A percentile compares a stretch with the other conserved stretches of the same genome.
Evolutionary conservation across 2,329 filamentous ascomycete species (phyloP).

Genomic region (Daldinia eschscholtzii): DNA sequence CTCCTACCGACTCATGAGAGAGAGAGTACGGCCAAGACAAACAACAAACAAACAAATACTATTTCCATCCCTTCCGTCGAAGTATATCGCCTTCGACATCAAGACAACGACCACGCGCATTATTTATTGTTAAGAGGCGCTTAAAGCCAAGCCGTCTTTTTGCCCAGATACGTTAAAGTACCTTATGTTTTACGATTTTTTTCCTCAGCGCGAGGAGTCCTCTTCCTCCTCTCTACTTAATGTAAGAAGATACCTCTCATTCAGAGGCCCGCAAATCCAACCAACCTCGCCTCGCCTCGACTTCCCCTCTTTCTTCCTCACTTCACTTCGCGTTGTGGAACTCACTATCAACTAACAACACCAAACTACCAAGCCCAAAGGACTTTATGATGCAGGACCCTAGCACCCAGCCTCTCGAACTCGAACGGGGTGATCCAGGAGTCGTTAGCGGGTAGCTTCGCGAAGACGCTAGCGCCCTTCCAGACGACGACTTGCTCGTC

Average conservation of each 20-base stretch:
- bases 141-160: background rate
- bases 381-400: slow-evolving; percentile 87
- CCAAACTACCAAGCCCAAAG: slow-evolving; percentile 68
- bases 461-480: slow-evolving; percentile 98
- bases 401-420: slow-evolving; percentile 86
- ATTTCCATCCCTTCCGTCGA: background rate
- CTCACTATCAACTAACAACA: background rate
- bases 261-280: background rate
- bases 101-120: background rate
- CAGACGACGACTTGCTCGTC: slow-evolving; percentile 97
- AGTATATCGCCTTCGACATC: background rate
- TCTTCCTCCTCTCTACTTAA: too few relatives aligned
- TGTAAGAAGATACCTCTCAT: too few relatives aligned
- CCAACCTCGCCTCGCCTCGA: background rate
- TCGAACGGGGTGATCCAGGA: slow-evolving; percentile 92
- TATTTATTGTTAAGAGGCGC: too few relatives aligned
- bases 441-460: slow-evolving; percentile 91
- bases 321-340: background rate
- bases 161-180: background rate
- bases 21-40: slow-evolving; percentile 2
- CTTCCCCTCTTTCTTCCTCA: background rate
- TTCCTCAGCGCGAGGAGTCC: too few relatives aligned
- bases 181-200: too few relatives aligned
- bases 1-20: slow-evolving; percentile 10
- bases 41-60: background rate